These are phyloP conservation scores for Samsoniella hepiali DNA, from an alignment of 2,329 filamentous ascomycete genomes.

Conservation along the genomic window DNA sequence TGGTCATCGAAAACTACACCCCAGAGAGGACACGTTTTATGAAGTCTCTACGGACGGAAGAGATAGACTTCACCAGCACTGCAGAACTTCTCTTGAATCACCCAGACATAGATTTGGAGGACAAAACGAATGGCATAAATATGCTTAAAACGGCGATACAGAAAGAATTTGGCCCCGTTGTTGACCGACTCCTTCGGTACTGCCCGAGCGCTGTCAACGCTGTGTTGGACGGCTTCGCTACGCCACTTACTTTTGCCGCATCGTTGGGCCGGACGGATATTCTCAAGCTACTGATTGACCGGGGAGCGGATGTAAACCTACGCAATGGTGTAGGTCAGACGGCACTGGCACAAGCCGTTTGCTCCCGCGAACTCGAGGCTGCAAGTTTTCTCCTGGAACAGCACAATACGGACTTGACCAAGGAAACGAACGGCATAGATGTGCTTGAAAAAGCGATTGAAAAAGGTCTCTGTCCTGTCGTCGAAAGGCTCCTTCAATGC, in stretches of 20 bases:
- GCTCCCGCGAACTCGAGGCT: neutral
- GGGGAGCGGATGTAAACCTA: neutral
- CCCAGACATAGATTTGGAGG: neutral
- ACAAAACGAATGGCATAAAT: neutral
- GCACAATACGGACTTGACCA: neutral
- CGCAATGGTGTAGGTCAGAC: neutral
- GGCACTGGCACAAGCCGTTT: neutral
- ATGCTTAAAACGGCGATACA: neutral
- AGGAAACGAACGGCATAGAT: neutral
- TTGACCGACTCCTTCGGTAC: neutral
- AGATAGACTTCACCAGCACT: neutral
- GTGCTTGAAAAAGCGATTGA: slow-evolving; percentile 1
- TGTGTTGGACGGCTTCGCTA: neutral
- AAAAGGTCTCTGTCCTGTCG: neutral
- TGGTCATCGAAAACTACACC: neutral
- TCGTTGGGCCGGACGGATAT: neutral
- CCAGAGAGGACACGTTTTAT: neutral
- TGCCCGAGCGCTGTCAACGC: neutral
- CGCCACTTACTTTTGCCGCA: neutral
- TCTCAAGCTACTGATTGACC: neutral
- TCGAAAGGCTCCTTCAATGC: neutral
- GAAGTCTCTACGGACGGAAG: too few species aligned
- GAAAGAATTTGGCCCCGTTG: neutral
- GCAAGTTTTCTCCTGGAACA: neutral
- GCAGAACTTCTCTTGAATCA: neutral